Evolutionary conservation across 352 stramenopile genomes (phyloP).

Genomic region (Phytophthora megakarya): DNA sequence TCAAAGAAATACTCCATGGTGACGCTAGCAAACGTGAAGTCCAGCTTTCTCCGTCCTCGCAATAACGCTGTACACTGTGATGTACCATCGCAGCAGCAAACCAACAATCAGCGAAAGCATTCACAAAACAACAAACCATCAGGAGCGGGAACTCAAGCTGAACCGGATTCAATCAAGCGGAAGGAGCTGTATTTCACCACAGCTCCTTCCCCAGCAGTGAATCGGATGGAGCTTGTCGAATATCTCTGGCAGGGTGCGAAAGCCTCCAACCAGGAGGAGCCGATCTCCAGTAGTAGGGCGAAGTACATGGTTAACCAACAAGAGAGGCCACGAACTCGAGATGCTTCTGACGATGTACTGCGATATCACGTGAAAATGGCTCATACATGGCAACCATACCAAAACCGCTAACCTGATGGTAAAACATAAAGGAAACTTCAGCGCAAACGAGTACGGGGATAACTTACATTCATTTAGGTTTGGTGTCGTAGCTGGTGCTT

Average conservation of each 20-base stretch:
- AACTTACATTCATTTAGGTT: conserved; percentile 47
- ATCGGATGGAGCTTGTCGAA: conserved; percentile 29
- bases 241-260: conserved; percentile 26
- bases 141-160: neutral
- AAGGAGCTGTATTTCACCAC: conserved; percentile 40
- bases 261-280: conserved; percentile 33
- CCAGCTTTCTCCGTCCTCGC: conserved; percentile 37
- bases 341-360: conserved; percentile 35
- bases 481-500: conserved; percentile 34
- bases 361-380: conserved; percentile 69
- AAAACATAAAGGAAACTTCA: neutral
- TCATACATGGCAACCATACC: conserved; percentile 55
- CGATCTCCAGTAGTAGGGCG: conserved; percentile 5
- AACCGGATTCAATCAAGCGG: conserved; percentile 1
- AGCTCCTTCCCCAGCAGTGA: conserved; percentile 3
- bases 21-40: conserved; percentile 54
- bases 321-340: conserved; percentile 17
- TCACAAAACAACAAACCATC: neutral
- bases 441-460: conserved; percentile 16
- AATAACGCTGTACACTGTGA: conserved; percentile 51
- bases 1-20: conserved; percentile 53
- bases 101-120: conserved; percentile 11
- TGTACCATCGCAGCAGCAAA: conserved; percentile 18
- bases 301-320: conserved; percentile 7
- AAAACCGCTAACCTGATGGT: conserved; percentile 12